phyloP scores from a whole-genome alignment of 73 alveolate genomes.

The Diophrys sp. region DNA sequence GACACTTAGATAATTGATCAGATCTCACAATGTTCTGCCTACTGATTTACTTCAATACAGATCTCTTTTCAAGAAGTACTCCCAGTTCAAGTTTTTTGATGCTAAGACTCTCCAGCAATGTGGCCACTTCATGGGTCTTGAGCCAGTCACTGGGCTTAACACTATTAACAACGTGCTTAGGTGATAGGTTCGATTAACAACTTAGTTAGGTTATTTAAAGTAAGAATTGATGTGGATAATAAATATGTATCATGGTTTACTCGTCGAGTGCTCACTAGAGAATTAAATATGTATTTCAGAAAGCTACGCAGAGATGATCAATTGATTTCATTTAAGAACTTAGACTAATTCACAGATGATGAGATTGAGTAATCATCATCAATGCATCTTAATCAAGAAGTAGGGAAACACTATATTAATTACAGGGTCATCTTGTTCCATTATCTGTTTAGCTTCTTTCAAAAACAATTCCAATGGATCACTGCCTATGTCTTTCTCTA shows the following conservation, averaged over 20 bases:
- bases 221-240: slow-evolving; percentile 34
- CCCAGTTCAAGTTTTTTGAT: slow-evolving; percentile 33
- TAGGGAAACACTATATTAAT: neutral
- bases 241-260: slow-evolving; percentile 25
- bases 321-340: slow-evolving; percentile 24
- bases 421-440: neutral
- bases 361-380: slow-evolving; percentile 31
- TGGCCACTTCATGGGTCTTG: slow-evolving; percentile 54
- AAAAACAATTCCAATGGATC: neutral
- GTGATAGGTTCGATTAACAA: too few relatives aligned
- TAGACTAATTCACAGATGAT: slow-evolving; percentile 20
- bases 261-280: slow-evolving; percentile 22
- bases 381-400: neutral
- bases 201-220: slow-evolving; percentile 20
- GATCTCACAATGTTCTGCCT: slow-evolving; percentile 19
- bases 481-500: neutral
- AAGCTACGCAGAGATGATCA: slow-evolving; percentile 46
- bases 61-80: slow-evolving; percentile 34
- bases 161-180: slow-evolving; percentile 54
- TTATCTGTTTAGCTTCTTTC: neutral
- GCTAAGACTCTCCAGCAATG: slow-evolving; percentile 28
- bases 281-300: slow-evolving; percentile 39
- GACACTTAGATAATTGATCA: slow-evolving; percentile 10
- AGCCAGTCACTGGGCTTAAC: slow-evolving; percentile 58
- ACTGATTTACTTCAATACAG: slow-evolving; percentile 54